Base-by-base conservation (phyloP, 2,329 filamentous ascomycete species). In the Aureobasidium zeae region DNA sequence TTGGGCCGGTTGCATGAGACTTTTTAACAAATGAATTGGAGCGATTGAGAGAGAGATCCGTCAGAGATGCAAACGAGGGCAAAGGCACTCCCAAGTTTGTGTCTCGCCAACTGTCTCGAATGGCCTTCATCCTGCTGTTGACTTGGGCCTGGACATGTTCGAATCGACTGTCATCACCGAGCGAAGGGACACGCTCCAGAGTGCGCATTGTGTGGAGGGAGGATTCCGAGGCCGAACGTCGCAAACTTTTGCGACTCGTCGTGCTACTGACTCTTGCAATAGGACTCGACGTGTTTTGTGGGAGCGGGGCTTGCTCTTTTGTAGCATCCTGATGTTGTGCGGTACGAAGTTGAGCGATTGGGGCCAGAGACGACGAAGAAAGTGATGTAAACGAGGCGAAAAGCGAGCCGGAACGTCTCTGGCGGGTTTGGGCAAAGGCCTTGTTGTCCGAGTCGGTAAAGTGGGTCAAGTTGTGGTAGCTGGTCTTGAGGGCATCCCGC, bases 101-200 rank as follows among this genome's bases (percentile, higher is more conserved):
- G 54, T 94, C 87, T 57, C 86, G 80, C 49, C 85, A 77, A 57
- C 83, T 93, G 59, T 95, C 88, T 57, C 80, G 83, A 59, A 96
- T 84, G 4, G 89, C 89, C 65, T 94, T 94, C 57, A 91, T 72
- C 30, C 89, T 76, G 53, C 83, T 86, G 55, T 95, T 96, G 52
- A 89, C 82, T 67, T 91, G 85, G 49, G 86, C 83, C 31, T 80
- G 77, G 10, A 94, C 78, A 60, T 91, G 72, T 37, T 83, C 76
- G 60, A 91, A 96, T 32, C 81, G 74, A 28, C 77, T 77, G 54
- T 89, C 85, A 57, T 95, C 86, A 2, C 88, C 88, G 1, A 93
- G 71, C 0, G 86, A 93, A 0, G 87, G 91, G 1, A 83, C 79
- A 19, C 79, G 73, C 0, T 88, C 94, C 2, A 87, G 67, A 4